Conservation (phyloP, 768 basidiomycete genomes). For the Tulasnella sp. region DNA sequence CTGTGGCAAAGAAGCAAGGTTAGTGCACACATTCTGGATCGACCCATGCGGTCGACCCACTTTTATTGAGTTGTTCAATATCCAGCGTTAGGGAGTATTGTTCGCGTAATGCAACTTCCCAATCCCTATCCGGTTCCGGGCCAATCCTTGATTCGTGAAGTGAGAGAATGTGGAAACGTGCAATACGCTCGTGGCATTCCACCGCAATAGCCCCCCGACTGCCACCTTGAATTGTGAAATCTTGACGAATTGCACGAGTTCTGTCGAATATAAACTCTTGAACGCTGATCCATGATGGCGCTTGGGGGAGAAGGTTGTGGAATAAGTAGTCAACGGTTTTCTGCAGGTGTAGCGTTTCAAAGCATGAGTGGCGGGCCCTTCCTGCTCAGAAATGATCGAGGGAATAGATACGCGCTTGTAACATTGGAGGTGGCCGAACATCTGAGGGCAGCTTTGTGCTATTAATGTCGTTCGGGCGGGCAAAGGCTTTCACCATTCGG, state of each 20-base stretch:
- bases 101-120: conserved; percentile 10
- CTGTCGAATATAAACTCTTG: conserved; percentile 88
- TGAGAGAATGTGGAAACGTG: conserved; percentile 84
- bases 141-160: conserved; percentile 39
- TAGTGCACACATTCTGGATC: neutral
- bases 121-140: neutral
- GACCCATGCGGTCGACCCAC: conserved; percentile 41
- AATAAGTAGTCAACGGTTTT: conserved; percentile 90
- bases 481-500: conserved; percentile 87
- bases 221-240: conserved; percentile 89
- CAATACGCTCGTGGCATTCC: conserved; percentile 88
- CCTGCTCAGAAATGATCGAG: neutral
- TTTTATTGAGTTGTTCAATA: conserved; percentile 85
- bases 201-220: conserved; percentile 63
- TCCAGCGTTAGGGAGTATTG: conserved; percentile 41
- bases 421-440: conserved; percentile 74
- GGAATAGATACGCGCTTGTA: conserved; percentile 46
- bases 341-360: conserved; percentile 35
- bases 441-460: conserved; percentile 80
- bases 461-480: conserved; percentile 84
- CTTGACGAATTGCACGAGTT: conserved; percentile 79
- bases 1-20: conserved; percentile 37
- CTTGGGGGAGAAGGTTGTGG: conserved; percentile 61
- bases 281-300: conserved; percentile 55
- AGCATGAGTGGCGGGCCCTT: conserved; percentile 17